Evolutionary conservation across 2,329 filamentous ascomycete genomes (phyloP).

Genomic region (Scytalidium lignicola): DNA sequence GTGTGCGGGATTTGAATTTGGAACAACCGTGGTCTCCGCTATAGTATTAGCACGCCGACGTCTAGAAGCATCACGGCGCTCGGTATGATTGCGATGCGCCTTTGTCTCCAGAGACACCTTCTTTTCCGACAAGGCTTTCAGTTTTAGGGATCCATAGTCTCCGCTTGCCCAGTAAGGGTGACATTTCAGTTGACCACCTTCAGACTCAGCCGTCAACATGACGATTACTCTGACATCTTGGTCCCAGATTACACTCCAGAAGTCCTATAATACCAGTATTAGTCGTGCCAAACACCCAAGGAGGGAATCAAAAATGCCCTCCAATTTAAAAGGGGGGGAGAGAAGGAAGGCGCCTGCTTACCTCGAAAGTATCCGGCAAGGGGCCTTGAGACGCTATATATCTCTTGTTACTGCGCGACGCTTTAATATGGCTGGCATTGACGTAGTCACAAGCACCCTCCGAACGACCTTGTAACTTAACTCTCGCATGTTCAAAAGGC

Average conservation of each 20-base stretch:
- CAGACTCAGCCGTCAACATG: constrained; percentile 91
- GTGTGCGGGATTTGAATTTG: constrained; percentile 12
- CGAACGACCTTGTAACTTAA: constrained; percentile 66
- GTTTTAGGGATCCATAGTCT: constrained; percentile 70
- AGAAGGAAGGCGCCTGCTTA: constrained; percentile 38
- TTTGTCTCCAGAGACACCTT: constrained; percentile 68
- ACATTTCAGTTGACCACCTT: constrained; percentile 90
- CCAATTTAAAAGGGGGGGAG: not conserved
- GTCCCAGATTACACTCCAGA: constrained; percentile 97
- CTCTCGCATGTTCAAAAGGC: constrained; percentile 89
- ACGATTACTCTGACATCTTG: constrained; percentile 92
- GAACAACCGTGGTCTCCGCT: constrained; percentile 33
- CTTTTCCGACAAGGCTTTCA: constrained; percentile 76
- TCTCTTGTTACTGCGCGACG: constrained; percentile 76
- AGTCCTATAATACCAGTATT: constrained; percentile 57
- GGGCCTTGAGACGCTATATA: constrained; percentile 97
- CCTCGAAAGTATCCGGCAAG: constrained; percentile 84
- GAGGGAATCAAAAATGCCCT: too few relatives aligned
- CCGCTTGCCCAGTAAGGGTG: constrained; percentile 86
- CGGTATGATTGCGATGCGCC: constrained; percentile 37
- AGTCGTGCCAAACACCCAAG: not conserved
- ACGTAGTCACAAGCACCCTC: constrained; percentile 82
- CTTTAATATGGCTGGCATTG: constrained; percentile 84
- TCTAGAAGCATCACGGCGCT: constrained; percentile 30
- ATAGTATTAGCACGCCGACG: constrained; percentile 52